phyloP scores from a whole-genome alignment of 225 moss, liverwort and hornwort genomes.

The Physcomitrellopsis africana region DNA sequence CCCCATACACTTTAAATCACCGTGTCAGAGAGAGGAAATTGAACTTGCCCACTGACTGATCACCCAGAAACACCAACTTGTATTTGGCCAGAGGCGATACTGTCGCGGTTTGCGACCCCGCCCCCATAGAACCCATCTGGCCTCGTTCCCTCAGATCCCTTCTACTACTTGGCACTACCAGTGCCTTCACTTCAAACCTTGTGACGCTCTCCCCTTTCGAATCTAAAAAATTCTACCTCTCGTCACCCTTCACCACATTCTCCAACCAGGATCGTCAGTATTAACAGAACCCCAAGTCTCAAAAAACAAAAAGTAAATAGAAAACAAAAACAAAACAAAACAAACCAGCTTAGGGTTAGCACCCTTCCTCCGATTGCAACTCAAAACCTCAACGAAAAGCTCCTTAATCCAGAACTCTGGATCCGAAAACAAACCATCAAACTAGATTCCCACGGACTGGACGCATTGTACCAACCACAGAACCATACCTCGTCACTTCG shows the following conservation, averaged over 20 bases:
- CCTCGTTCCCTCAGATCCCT: conserved; percentile 19
- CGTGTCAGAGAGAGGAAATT: neutral
- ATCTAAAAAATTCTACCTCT: conserved; percentile 13
- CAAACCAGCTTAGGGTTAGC: conserved; percentile 24
- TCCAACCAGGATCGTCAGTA: conserved; percentile 24
- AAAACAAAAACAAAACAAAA: neutral
- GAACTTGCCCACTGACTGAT: conserved; percentile 65
- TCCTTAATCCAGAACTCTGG: conserved; percentile 5
- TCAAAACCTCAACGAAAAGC: neutral
- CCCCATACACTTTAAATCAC: neutral
- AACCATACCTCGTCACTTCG: neutral
- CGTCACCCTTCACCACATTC: conserved; percentile 31
- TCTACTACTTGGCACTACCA: neutral
- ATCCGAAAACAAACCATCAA: neutral
- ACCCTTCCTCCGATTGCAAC: conserved; percentile 1
- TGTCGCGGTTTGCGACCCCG: conserved; percentile 63
- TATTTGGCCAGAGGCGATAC: conserved; percentile 84
- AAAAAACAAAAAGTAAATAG: too few species aligned
- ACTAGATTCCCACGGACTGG: neutral
- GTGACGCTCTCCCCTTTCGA: neutral
- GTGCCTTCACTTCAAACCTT: neutral
- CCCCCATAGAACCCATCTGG: conserved; percentile 59
- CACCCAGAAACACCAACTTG: conserved; percentile 83
- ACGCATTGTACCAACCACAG: neutral
- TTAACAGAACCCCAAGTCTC: neutral